Evolutionary conservation across 148 eudicot genomes (phyloP).

Genomic region (Camellia lanceoleosa): DNA sequence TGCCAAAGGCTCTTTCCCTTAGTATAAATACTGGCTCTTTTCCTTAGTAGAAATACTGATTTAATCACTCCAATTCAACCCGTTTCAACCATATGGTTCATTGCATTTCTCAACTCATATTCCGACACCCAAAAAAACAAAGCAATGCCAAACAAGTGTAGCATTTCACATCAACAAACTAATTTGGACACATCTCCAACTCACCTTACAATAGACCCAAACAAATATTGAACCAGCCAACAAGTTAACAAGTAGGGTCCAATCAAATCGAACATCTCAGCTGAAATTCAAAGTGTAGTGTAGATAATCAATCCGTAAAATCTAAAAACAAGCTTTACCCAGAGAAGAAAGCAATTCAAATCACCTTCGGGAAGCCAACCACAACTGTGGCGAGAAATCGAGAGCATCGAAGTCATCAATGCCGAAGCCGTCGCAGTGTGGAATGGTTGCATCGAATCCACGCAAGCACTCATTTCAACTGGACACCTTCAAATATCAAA

Average conservation of each 20-base stretch:
- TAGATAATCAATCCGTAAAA: not conserved
- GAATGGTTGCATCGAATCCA: slow-evolving; percentile 72
- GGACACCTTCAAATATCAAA: slow-evolving; percentile 48
- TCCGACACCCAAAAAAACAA: not conserved
- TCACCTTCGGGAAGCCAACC: slow-evolving; percentile 85
- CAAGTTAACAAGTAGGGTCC: not conserved
- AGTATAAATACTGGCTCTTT: too few species aligned
- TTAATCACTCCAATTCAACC: not conserved
- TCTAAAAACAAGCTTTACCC: not conserved
- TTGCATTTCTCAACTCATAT: not conserved
- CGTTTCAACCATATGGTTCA: too few species aligned
- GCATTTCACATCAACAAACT: not conserved
- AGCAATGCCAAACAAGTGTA: not conserved
- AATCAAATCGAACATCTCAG: not conserved
- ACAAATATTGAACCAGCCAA: not conserved
- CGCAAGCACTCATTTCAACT: slow-evolving; percentile 65
- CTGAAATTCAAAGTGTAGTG: not conserved
- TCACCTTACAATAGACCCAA: not conserved
- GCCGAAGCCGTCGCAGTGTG: slow-evolving; percentile 87
- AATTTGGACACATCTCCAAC: not conserved
- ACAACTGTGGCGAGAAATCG: slow-evolving; percentile 49
- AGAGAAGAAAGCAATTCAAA: not conserved
- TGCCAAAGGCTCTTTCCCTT: too few species aligned
- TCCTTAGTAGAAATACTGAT: too few species aligned
- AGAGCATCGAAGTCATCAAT: slow-evolving; percentile 90